Percentiles rank a stretch among this genome's conserved stretches.
Evolutionary conservation across 1,284 basidiomycete genomes (phyloP).

Genomic region (Papiliotrema nemorosa): DNA sequence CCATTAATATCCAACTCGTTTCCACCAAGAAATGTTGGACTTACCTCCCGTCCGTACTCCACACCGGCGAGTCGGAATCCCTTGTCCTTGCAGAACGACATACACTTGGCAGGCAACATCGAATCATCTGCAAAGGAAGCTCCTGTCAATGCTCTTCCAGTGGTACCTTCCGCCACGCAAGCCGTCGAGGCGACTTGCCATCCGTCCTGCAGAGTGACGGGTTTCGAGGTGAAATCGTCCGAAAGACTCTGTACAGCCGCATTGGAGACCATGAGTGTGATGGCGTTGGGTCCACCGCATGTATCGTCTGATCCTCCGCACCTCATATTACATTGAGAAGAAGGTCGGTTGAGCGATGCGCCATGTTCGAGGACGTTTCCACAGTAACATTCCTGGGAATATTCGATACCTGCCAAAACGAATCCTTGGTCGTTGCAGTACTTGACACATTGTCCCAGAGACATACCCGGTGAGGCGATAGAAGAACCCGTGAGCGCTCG

Average conservation of each 20-base stretch:
- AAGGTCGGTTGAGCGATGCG: slow-evolving; percentile 21
- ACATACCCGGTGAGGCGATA: slow-evolving; percentile 25
- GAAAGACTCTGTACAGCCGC: background rate
- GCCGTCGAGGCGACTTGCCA: slow-evolving; percentile 6
- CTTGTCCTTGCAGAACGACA: slow-evolving; percentile 11
- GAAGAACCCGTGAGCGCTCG: slow-evolving; percentile 29
- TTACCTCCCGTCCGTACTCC: slow-evolving; percentile 24
- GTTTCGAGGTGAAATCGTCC: background rate
- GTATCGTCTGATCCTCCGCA: slow-evolving; percentile 27
- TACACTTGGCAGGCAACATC: slow-evolving; percentile 13
- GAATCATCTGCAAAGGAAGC: slow-evolving; percentile 7
- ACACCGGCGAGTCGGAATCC: slow-evolving; percentile 7
- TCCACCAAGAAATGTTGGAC: slow-evolving; percentile 6
- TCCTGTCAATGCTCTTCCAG: slow-evolving; percentile 31
- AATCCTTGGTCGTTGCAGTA: slow-evolving; percentile 22
- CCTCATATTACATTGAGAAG: slow-evolving; percentile 25
- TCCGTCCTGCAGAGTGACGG: slow-evolving; percentile 1
- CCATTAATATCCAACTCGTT: slow-evolving; percentile 14
- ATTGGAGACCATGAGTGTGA: background rate
- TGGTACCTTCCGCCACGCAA: slow-evolving; percentile 37
- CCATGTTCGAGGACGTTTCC: slow-evolving; percentile 24
- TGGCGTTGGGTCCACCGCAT: slow-evolving; percentile 30
- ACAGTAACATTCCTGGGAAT: slow-evolving; percentile 35
- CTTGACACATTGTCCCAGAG: slow-evolving; percentile 17
- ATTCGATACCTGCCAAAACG: slow-evolving; percentile 31